Base-by-base conservation (phyloP, 2,329 filamentous ascomycete species). In the Thelonectria rubi region DNA sequence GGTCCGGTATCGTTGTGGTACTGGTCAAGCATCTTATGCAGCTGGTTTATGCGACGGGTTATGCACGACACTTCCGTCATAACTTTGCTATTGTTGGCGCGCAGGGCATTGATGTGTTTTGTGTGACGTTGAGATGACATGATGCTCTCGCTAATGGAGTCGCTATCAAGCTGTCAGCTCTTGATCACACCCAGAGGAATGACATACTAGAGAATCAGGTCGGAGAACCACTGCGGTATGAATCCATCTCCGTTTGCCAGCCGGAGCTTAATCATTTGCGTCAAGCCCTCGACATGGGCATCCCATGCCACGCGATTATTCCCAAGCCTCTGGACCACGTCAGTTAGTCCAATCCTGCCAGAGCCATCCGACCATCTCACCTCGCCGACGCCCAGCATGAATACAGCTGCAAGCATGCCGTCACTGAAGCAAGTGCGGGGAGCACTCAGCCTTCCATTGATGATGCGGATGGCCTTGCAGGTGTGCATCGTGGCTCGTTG, bases 381-480 rank as follows among this genome's bases (percentile, higher is more conserved):
- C 37, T 68, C 66, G 1, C 63, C 60, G 43, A 61, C 62, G 3
- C 63, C 62, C 3, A 71, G 30, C 0, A 60, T 66, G n/a, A 71
- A 70, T 0, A 70, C 68, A 0, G 68, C 68, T 1, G 66, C 62
- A 5, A 70, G 66, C 1, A 70, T 43, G 0, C 68, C 66, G 10
- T 70, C 68, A 1, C 60, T 63, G 8, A 70, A 21, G 2, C 59
- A 51, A 0, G 45, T n/a, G 9, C n/a, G 32, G 0, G 62, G 17
- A 1, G 58, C 54, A 9, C 49, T 37, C 1, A 70, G 43, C 4
- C 52, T 55, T 4, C 54, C 34, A 9, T 70, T 70, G 24, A 70
- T 59, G 12, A 62, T 54, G 4, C 42, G 30, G 8, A 71, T 62
- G 5, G 68, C 68, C 14, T 52, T 62, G 6, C 47, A 51, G 3